Conservation (phyloP, 352 stramenopile species). For the Saprolegnia diclina region DNA sequence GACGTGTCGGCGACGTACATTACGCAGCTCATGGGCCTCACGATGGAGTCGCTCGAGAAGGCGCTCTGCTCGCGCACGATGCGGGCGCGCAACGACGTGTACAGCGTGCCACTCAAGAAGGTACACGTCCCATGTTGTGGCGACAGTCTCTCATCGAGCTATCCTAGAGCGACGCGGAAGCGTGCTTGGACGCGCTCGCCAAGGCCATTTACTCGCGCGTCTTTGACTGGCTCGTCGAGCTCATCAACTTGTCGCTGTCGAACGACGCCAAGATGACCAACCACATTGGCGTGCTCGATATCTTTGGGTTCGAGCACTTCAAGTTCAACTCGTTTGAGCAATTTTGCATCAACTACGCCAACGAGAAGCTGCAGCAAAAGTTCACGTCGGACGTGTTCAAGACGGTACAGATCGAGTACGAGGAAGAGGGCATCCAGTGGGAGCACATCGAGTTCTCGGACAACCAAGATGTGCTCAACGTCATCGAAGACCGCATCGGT, state of each 20-base stretch:
- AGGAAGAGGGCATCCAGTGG: constrained; percentile 89
- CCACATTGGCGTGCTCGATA: constrained; percentile 95
- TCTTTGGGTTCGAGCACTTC: constrained; percentile 99
- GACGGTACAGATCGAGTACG: constrained; percentile 85
- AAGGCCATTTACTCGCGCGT: constrained; percentile 92
- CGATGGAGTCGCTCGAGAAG: constrained; percentile 84
- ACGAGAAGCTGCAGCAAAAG: constrained; percentile 82
- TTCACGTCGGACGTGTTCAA: constrained; percentile 89
- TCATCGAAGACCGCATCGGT: constrained; percentile 84
- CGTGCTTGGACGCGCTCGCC: constrained; percentile 85
- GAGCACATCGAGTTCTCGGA: constrained; percentile 90
- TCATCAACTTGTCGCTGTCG: constrained; percentile 88
- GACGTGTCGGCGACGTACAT: constrained; percentile 45
- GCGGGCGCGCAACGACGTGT: constrained; percentile 46
- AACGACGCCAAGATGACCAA: constrained; percentile 76
- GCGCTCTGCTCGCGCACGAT: constrained; percentile 91
- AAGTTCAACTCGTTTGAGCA: constrained; percentile 89
- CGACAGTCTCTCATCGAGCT: constrained; percentile 30
- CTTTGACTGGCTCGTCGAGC: constrained; percentile 88
- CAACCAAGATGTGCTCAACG: constrained; percentile 81
- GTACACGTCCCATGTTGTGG: neutral
- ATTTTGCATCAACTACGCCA: constrained; percentile 81
- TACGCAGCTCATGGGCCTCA: constrained; percentile 85
- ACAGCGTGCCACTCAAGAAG: constrained; percentile 42
- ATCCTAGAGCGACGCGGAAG: constrained; percentile 56